These are phyloP conservation scores for Suillus decipiens DNA, from an alignment of 768 basidiomycete species.

Conservation along the genomic window DNA sequence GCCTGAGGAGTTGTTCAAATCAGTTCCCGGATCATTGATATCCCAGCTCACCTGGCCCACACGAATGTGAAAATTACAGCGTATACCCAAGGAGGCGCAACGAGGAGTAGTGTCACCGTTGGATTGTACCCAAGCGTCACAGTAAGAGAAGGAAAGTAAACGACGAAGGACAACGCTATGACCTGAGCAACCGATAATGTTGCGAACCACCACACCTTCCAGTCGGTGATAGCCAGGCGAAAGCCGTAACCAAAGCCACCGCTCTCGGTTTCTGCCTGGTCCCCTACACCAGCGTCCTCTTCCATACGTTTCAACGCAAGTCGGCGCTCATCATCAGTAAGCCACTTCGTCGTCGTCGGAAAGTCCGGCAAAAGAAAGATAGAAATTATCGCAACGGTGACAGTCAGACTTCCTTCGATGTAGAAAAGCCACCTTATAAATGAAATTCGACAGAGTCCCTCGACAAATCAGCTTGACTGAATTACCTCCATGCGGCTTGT, in stretches of 20 bases:
- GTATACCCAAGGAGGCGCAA: constrained; percentile 75
- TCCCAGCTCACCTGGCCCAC: constrained; percentile 44
- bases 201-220: constrained; percentile 83
- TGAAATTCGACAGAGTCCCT: constrained; percentile 5
- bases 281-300: constrained; percentile 63
- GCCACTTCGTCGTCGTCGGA: constrained; percentile 38
- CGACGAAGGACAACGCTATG: constrained; percentile 70
- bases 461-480: constrained; percentile 2
- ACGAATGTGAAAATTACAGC: constrained; percentile 56
- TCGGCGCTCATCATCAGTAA: constrained; percentile 37
- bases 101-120: constrained; percentile 68
- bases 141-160: constrained; percentile 76
- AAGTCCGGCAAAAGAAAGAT: constrained; percentile 52
- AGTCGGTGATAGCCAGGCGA: constrained; percentile 62
- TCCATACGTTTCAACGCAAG: constrained; percentile 61
- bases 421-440: constrained; percentile 48
- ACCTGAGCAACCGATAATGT: constrained; percentile 38
- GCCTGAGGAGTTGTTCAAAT: constrained; percentile 36
- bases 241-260: constrained; percentile 48
- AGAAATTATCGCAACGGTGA: constrained; percentile 45
- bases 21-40: background rate
- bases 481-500: constrained; percentile 47
- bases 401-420: constrained; percentile 47
- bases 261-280: constrained; percentile 47
- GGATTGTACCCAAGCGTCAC: constrained; percentile 67